Evolutionary conservation across 192 early-diverging fungal genomes (phyloP).

Genomic region (Helicostylum pulchrum): DNA sequence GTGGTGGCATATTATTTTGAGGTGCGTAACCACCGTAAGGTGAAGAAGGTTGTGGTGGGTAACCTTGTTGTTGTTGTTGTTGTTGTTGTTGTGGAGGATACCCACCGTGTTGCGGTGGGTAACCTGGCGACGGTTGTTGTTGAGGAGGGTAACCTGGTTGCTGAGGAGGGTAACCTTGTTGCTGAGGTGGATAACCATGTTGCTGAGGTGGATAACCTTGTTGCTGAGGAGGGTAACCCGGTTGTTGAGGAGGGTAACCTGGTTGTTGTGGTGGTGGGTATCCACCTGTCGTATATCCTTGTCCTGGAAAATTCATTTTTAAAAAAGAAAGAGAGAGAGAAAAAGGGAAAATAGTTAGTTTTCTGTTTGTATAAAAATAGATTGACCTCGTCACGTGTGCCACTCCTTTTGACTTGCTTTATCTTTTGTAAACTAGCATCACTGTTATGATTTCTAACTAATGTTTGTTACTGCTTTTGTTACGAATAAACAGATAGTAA

Average conservation of each 20-base stretch:
- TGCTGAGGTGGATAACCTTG: conserved; percentile 3
- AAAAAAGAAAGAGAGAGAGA: neutral
- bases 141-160: conserved; percentile 7
- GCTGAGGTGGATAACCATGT: neutral
- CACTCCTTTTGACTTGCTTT: no score
- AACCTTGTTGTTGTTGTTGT: neutral
- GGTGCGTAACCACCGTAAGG: neutral
- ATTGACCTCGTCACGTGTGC: no score
- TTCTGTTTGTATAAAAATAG: no score
- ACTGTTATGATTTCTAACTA: no score
- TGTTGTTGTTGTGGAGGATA: neutral
- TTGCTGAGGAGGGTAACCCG: conserved; percentile 1
- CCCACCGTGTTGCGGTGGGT: neutral
- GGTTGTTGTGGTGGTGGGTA: conserved; percentile 5
- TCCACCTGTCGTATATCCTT: conserved; percentile 7
- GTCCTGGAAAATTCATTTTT: neutral
- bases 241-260: conserved; percentile 11
- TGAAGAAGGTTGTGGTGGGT: neutral
- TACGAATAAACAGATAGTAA: no score
- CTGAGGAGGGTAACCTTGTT: neutral
- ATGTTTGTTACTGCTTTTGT: no score
- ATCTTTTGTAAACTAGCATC: no score
- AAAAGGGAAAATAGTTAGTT: neutral
- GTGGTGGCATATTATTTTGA: neutral
- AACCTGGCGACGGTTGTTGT: neutral